Conservation (phyloP, 768 basidiomycete species). For the Lyophyllum atratum region DNA sequence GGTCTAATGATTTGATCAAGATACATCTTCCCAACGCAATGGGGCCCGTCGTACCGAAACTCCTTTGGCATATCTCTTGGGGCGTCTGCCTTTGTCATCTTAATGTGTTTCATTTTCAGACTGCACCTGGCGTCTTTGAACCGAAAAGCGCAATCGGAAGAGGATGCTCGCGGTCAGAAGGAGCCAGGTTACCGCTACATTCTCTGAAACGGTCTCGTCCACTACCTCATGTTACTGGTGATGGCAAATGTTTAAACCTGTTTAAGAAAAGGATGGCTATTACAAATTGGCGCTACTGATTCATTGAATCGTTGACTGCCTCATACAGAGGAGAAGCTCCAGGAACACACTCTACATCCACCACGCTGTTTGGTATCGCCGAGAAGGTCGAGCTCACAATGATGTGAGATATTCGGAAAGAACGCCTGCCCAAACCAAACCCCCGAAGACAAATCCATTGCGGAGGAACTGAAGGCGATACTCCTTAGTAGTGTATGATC, state of each 20-base stretch:
- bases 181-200: not conserved
- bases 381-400: too few species aligned
- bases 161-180: not conserved
- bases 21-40: not conserved
- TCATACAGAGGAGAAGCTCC: too few species aligned
- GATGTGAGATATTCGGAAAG: slow-evolving; percentile 14
- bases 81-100: not conserved
- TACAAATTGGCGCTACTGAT: too few species aligned
- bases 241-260: too few species aligned
- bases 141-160: not conserved
- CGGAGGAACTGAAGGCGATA: slow-evolving; percentile 18
- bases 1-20: not conserved
- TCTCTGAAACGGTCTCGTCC: too few species aligned
- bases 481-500: not conserved
- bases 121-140: not conserved
- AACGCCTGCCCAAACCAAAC: slow-evolving; percentile 16
- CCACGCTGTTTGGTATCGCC: too few species aligned
- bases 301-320: too few species aligned
- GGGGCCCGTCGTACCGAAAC: not conserved
- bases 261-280: too few species aligned
- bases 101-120: not conserved
- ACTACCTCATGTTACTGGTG: too few species aligned
- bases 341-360: too few species aligned
- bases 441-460: slow-evolving; percentile 20
- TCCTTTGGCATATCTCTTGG: not conserved